A percentile compares a stretch with the other conserved stretches of the same genome.
phyloP scores from a whole-genome alignment of 352 stramenopile genomes.

The Globisporangium paroecandrum region DNA sequence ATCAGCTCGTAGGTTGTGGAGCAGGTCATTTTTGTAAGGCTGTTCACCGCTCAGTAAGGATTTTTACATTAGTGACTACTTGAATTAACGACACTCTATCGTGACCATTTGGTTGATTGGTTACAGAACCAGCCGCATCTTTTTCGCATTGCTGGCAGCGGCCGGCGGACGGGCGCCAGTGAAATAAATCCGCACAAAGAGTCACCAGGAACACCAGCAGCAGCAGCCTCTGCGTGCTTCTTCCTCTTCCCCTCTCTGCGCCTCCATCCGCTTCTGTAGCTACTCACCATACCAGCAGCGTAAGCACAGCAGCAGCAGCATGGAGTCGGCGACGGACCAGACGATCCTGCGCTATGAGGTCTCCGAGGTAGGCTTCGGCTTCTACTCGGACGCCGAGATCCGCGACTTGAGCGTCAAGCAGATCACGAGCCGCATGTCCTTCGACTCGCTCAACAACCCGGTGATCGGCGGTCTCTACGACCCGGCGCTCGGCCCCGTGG shows the following conservation, averaged over 20 bases:
- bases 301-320: constrained; percentile 16
- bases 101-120: not conserved
- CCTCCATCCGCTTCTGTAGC: not conserved
- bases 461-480: constrained; percentile 97
- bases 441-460: constrained; percentile 93
- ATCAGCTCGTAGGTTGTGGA: too few species aligned
- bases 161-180: constrained; percentile 6
- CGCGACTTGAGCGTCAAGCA: constrained; percentile 95
- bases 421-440: constrained; percentile 94
- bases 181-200: constrained; percentile 14
- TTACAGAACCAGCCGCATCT: constrained; percentile 1
- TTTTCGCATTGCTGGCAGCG: not conserved
- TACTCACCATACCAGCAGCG: not conserved
- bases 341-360: constrained; percentile 91
- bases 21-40: too few species aligned
- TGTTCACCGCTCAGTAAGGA: too few species aligned
- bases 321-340: constrained; percentile 88
- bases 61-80: too few species aligned
- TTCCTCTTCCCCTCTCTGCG: not conserved
- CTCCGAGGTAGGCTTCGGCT: constrained; percentile 90
- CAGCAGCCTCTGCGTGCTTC: not conserved
- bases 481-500: constrained; percentile 91
- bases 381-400: constrained; percentile 98
- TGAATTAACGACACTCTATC: too few species aligned
- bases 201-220: not conserved